A percentile compares a stretch with the other conserved stretches of the same genome.
Evolutionary conservation across 495 filamentous ascomycete genomes (phyloP).

Genomic region (Neurospora sp.): DNA sequence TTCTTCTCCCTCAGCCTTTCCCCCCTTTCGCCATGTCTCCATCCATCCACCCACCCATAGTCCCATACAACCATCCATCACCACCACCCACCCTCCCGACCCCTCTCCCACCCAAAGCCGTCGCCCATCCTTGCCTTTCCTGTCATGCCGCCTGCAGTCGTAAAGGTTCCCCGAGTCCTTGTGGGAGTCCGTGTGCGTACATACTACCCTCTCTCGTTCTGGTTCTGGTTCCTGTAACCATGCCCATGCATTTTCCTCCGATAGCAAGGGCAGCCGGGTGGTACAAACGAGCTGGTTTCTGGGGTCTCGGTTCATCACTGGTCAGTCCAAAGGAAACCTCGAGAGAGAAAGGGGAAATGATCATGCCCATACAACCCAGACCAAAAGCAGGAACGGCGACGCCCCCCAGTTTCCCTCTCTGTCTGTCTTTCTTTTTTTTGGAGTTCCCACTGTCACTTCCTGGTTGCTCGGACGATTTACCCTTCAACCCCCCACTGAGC

Average conservation of each 20-base stretch:
- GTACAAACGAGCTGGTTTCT: neutral
- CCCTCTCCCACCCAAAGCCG: neutral
- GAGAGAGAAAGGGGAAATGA: neutral
- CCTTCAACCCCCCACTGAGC: neutral
- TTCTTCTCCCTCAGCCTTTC: neutral
- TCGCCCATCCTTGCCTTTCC: neutral
- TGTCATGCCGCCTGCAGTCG: neutral
- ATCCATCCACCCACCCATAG: neutral
- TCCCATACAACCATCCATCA: constrained; percentile 8
- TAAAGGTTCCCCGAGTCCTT: neutral
- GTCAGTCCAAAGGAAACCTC: neutral
- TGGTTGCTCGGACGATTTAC: neutral
- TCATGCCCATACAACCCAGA: neutral
- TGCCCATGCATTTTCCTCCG: neutral
- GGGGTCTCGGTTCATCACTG: neutral
- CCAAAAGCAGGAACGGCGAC: neutral
- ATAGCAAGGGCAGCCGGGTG: neutral
- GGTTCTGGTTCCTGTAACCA: neutral
- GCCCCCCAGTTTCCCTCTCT: neutral
- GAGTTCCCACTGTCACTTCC: neutral
- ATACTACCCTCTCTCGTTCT: neutral
- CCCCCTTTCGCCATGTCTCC: neutral
- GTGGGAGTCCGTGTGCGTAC: neutral
- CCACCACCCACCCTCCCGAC: neutral
- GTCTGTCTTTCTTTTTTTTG: neutral